A percentile compares a stretch with the other conserved stretches of the same genome.
Conservation (phyloP, 164 flowering plant genomes). For the Aristolochia californica region DNA sequence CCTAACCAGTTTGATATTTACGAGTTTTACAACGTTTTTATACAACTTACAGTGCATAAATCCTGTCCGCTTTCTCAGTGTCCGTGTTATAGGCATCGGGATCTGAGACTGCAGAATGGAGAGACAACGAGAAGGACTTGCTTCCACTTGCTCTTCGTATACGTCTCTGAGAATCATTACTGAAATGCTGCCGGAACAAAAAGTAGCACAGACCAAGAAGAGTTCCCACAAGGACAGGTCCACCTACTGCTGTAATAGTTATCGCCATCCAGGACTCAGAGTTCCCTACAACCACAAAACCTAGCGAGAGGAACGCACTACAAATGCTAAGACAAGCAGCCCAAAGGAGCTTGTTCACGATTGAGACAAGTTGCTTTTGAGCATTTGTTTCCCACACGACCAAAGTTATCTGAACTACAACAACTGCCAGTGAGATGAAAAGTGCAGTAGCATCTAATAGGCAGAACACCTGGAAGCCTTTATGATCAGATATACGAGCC, state of each 20-base stretch:
- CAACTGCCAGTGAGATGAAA: slow-evolving; percentile 83
- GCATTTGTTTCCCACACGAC: slow-evolving; percentile 94
- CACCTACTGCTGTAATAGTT: slow-evolving; percentile 53
- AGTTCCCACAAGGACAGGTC: slow-evolving; percentile 64
- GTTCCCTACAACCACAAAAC: slow-evolving; percentile 72
- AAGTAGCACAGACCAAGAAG: slow-evolving; percentile 79
- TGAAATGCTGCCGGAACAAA: slow-evolving; percentile 60
- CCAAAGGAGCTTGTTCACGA: slow-evolving; percentile 95
- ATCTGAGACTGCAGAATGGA: slow-evolving; percentile 58
- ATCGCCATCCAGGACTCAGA: slow-evolving; percentile 66
- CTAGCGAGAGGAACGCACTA: slow-evolving; percentile 67
- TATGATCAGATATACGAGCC: slow-evolving; percentile 38
- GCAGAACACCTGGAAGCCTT: slow-evolving; percentile 62
- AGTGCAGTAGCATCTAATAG: slow-evolving; percentile 73
- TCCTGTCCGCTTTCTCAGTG: slow-evolving; percentile 32
- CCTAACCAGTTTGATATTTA: slow-evolving; percentile 5
- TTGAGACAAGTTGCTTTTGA: slow-evolving; percentile 73
- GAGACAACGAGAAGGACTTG: slow-evolving; percentile 84
- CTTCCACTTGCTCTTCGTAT: slow-evolving; percentile 71
- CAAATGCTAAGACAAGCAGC: slow-evolving; percentile 84
- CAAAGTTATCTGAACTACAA: slow-evolving; percentile 89
- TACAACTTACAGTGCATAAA: slow-evolving; percentile 46
- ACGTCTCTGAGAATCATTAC: slow-evolving; percentile 63
- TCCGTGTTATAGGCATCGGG: slow-evolving; percentile 68
- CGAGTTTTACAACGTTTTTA: slow-evolving; percentile 1